These are phyloP conservation scores for Craterostigma plantagineum DNA, from an alignment of 257 asterid species.

Conservation along the genomic window DNA sequence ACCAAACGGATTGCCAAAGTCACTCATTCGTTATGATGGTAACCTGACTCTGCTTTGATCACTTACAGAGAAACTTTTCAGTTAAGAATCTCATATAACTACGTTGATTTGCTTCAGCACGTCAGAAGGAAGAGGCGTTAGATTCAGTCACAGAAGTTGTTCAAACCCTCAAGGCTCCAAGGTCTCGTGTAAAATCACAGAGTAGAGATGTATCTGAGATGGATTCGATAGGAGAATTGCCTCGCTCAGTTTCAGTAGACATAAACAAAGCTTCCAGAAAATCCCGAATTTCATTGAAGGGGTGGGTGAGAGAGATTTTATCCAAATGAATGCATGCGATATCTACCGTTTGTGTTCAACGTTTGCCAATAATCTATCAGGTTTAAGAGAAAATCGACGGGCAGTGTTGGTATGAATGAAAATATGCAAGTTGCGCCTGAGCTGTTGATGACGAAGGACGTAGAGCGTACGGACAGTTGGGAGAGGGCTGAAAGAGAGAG, in stretches of 20 bases:
- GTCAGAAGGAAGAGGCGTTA: conserved; percentile 87
- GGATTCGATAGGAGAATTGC: conserved; percentile 29
- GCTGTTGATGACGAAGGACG: conserved; percentile 58
- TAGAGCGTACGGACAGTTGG: conserved; percentile 46
- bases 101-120: conserved; percentile 36
- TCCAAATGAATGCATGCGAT: neutral
- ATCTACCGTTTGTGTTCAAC: too few species aligned
- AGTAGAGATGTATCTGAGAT: conserved; percentile 27
- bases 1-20: conserved; percentile 90
- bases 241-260: conserved; percentile 26
- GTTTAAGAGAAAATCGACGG: conserved; percentile 32
- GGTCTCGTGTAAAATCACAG: conserved; percentile 30
- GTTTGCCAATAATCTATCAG: conserved; percentile 20
- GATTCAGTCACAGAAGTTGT: conserved; percentile 78
- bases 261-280: conserved; percentile 28
- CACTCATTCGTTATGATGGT: conserved; percentile 94
- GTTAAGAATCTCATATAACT: conserved; percentile 8
- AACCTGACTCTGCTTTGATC: conserved; percentile 6
- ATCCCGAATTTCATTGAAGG: conserved; percentile 48
- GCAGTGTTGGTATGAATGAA: conserved; percentile 23
- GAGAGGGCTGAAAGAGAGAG: conserved; percentile 79
- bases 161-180: conserved; percentile 71
- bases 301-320: conserved; percentile 26
- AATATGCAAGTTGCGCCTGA: conserved; percentile 42
- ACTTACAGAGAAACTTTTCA: conserved; percentile 7